Base-by-base conservation (phyloP, 768 basidiomycete genomes). In the Thelephora ganbajun region DNA sequence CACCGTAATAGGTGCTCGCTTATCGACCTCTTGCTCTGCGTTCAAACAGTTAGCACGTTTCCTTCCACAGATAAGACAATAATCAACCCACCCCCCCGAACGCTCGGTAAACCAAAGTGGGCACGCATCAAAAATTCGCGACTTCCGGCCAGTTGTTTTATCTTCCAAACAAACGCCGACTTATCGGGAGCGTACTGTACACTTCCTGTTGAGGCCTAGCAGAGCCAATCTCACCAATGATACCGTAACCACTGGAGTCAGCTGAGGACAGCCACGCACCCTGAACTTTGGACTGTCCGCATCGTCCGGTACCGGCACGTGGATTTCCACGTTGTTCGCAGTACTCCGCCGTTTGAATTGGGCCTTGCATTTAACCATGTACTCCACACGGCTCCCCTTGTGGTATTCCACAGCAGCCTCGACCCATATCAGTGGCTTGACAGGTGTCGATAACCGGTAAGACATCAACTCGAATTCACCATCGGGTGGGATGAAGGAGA, bases 381-480 rank as follows among this genome's bases (percentile, higher is more conserved):
- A 97, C 63, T 96, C 93, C 35, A 98, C 79, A 49, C 92, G 67
- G 56, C 82, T 86, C n/a, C 94, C 94, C 54, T 76, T 79, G 61
- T 98, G 92, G 58, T 83, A 88, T 64, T 98, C 96, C 33, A 61
- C 89, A 1, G 86, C 79, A 1, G 96, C 96, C 63, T 99, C 96
- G 6, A 97, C 94, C 87, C 88, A 99, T 23, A 99, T 77, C 14
- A 99, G 72, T 2, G 96, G 96, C 62, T 99, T 99, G 49, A 98
- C 94, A 0, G 91, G 88, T 1, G 92, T 94, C 4, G 87, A 89
- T 0, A 93, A 75, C n/a, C 96, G 83, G 63, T 97, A 98, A 3
- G 85, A 86, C 92, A 98, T 97, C 49, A 98, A 77, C 60, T 97
- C 96, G 58, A 99, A 98, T 62, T 97, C 94, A 58, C 96, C 96